phyloP scores from a whole-genome alignment of 108 stramenopile species.

The Schizochytrium sp. region DNA sequence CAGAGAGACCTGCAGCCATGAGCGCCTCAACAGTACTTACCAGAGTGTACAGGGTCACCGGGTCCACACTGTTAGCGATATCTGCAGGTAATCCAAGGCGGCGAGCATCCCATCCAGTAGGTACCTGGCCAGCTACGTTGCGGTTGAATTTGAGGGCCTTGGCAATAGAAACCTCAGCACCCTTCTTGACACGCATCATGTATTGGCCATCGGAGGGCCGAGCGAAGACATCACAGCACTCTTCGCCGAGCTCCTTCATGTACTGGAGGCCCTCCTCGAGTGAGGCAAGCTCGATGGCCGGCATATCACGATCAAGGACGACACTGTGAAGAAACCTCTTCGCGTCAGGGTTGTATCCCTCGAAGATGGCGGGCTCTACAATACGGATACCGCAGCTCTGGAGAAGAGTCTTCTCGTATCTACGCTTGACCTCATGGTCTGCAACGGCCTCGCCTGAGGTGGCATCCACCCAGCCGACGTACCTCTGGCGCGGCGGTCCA shows the following conservation, averaged over 20 bases:
- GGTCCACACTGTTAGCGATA: constrained; percentile 59
- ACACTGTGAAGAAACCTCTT: constrained; percentile 49
- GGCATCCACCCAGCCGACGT: constrained; percentile 63
- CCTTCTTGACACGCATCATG: constrained; percentile 56
- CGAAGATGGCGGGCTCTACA: constrained; percentile 61
- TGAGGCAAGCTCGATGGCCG: constrained; percentile 31
- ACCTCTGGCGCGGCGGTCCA: not conserved
- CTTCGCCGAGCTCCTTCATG: constrained; percentile 55
- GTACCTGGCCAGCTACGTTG: constrained; percentile 63
- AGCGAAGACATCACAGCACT: constrained; percentile 29
- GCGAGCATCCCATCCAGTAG: constrained; percentile 62
- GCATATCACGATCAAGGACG: constrained; percentile 60
- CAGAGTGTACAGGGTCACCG: constrained; percentile 60
- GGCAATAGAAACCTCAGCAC: constrained; percentile 53
- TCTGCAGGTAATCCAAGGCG: constrained; percentile 59
- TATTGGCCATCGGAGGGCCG: constrained; percentile 45
- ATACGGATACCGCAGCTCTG: constrained; percentile 60
- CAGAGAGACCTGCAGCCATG: constrained; percentile 46
- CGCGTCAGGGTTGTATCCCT: constrained; percentile 58
- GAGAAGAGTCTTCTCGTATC: constrained; percentile 60
- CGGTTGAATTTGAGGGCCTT: constrained; percentile 58
- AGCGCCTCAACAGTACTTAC: constrained; percentile 63
- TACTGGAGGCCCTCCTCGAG: constrained; percentile 61
- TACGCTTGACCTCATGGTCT: constrained; percentile 51
- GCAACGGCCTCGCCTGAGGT: constrained; percentile 54